phyloP scores from a whole-genome alignment of 2,329 filamentous ascomycete genomes.

The Ceratocystis eucalypticola region DNA sequence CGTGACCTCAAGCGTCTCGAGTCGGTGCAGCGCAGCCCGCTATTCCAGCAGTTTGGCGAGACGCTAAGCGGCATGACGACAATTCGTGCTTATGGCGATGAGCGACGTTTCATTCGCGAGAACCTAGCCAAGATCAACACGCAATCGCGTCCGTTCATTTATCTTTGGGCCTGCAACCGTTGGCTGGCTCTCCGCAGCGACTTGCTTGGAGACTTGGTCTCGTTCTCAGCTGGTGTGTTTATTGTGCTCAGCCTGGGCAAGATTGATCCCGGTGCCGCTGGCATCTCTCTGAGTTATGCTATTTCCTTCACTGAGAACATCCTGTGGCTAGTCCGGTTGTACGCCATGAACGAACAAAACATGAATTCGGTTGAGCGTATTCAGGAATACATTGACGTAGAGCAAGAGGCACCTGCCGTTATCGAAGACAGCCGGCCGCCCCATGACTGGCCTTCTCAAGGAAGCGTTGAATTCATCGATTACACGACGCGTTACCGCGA shows the following conservation, averaged over 20 bases:
- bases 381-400: slow-evolving; percentile 92
- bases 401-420: slow-evolving; percentile 74
- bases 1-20: slow-evolving; percentile 90
- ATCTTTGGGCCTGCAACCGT: slow-evolving; percentile 89
- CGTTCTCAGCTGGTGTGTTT: slow-evolving; percentile 87
- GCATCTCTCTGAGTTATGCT: slow-evolving; percentile 87
- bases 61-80: slow-evolving; percentile 90
- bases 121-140: slow-evolving; percentile 80
- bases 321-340: slow-evolving; percentile 87
- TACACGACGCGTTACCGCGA: slow-evolving; percentile 83
- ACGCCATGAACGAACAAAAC: slow-evolving; percentile 92
- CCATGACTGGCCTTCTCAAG: slow-evolving; percentile 70
- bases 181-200: slow-evolving; percentile 94
- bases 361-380: slow-evolving; percentile 99
- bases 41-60: slow-evolving; percentile 97
- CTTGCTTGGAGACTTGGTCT: slow-evolving; percentile 74
- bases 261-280: slow-evolving; percentile 82
- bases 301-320: slow-evolving; percentile 96
- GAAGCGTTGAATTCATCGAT: slow-evolving; percentile 72
- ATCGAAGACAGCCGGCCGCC: slow-evolving; percentile 67
- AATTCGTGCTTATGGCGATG: slow-evolving; percentile 90
- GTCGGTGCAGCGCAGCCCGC: slow-evolving; percentile 80
- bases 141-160: slow-evolving; percentile 87
- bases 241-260: slow-evolving; percentile 70
- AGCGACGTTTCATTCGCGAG: slow-evolving; percentile 82